Evolutionary conservation across 495 filamentous ascomycete genomes (phyloP).

Genomic region (Acidomyces sp.): DNA sequence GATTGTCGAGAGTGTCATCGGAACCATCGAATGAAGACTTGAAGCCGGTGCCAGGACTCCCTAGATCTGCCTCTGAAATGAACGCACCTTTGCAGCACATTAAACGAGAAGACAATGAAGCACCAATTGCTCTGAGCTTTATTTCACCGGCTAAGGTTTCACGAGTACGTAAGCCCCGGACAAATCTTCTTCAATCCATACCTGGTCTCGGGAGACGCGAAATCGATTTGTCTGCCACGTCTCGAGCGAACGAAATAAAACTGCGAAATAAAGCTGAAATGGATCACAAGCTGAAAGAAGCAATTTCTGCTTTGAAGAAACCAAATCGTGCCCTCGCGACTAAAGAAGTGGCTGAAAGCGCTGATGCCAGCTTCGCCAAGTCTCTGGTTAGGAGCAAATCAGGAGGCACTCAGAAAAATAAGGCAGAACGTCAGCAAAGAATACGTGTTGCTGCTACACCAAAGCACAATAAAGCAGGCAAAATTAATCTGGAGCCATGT

Average conservation of each 20-base stretch:
- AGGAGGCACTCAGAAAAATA: constrained; percentile 25
- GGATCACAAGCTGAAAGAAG: constrained; percentile 68
- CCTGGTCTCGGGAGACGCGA: constrained; percentile 48
- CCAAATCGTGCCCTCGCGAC: constrained; percentile 73
- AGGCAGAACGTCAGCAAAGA: constrained; percentile 20
- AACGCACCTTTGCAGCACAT: constrained; percentile 37
- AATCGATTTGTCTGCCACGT: constrained; percentile 49
- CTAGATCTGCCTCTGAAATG: constrained; percentile 55
- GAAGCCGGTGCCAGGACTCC: constrained; percentile 37
- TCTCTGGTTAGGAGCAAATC: constrained; percentile 12
- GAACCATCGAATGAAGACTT: constrained; percentile 38
- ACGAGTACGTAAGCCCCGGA: constrained; percentile 32
- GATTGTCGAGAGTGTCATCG: constrained; percentile 57
- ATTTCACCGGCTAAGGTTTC: constrained; percentile 28
- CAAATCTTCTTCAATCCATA: constrained; percentile 45
- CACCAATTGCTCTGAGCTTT: constrained; percentile 22
- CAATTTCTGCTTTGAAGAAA: constrained; percentile 70
- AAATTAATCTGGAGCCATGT: background rate
- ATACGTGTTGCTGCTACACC: constrained; percentile 29
- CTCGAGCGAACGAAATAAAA: constrained; percentile 49
- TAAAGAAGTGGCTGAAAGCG: constrained; percentile 56
- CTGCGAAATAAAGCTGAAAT: constrained; percentile 60
- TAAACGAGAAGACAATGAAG: constrained; percentile 54
- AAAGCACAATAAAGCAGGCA: constrained; percentile 7
- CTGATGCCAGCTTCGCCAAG: constrained; percentile 43